phyloP scores from a whole-genome alignment of 306 rosid genomes.

The Prunus mira region DNA sequence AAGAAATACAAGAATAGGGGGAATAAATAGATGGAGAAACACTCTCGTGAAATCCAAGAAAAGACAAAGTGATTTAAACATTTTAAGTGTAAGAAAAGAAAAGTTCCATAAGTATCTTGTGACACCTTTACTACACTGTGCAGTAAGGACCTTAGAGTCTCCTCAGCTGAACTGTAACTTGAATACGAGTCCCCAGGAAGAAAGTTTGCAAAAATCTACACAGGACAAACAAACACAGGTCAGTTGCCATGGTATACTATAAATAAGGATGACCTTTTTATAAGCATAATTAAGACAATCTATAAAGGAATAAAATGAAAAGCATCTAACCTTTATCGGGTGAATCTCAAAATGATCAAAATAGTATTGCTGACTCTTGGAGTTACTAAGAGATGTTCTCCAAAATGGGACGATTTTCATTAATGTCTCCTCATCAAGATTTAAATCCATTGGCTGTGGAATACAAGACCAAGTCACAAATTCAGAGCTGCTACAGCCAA shows the following conservation, averaged over 20 bases:
- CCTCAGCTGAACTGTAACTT: conserved; percentile 88
- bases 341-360: conserved; percentile 96
- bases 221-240: conserved; percentile 17
- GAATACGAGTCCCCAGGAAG: conserved; percentile 83
- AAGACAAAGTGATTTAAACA: neutral
- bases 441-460: conserved; percentile 83
- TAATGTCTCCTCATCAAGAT: conserved; percentile 86
- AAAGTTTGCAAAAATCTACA: conserved; percentile 80
- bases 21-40: neutral
- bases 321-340: conserved; percentile 74
- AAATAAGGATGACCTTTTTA: neutral
- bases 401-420: conserved; percentile 87
- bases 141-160: conserved; percentile 81
- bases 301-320: conserved; percentile 19
- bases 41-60: conserved; percentile 8
- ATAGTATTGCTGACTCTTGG: conserved; percentile 69
- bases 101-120: conserved; percentile 7
- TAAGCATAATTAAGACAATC: neutral
- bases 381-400: conserved; percentile 77
- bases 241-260: conserved; percentile 21
- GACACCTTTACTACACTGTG: conserved; percentile 93
- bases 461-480: conserved; percentile 17
- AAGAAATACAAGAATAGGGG: conserved; percentile 16
- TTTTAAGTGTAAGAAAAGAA: neutral
- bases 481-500: conserved; percentile 26